Percentiles rank a stretch among this genome's conserved stretches.
Conservation (phyloP, 495 filamentous ascomycete species). For the Neurospora sp. region DNA sequence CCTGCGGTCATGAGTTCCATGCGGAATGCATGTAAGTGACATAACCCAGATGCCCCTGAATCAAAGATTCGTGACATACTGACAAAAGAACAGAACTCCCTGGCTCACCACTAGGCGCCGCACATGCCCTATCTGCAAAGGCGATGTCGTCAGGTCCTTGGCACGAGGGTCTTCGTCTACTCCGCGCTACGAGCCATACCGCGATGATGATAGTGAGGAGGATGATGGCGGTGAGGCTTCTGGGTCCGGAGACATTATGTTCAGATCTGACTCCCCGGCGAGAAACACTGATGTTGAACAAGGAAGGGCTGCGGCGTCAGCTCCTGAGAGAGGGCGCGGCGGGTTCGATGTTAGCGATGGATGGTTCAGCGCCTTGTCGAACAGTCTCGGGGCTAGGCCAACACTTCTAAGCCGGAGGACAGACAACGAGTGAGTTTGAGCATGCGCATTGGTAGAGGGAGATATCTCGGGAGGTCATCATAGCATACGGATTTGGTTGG, state of each 20-base stretch:
- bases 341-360: not conserved
- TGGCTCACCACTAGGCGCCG: constrained; percentile 91
- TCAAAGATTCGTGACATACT: constrained; percentile 7
- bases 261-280: constrained; percentile 7
- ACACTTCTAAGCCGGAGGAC: constrained; percentile 51
- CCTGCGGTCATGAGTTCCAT: constrained; percentile 98
- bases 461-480: not conserved
- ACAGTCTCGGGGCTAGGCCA: not conserved
- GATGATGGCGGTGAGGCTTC: constrained; percentile 18
- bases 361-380: not conserved
- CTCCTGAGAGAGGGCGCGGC: not conserved
- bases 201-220: constrained; percentile 37
- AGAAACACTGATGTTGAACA: constrained; percentile 20
- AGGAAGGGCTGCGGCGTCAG: constrained; percentile 5
- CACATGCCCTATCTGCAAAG: constrained; percentile 97
- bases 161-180: constrained; percentile 36
- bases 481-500: not conserved
- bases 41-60: not conserved
- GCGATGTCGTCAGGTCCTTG: constrained; percentile 69
- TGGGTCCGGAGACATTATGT: constrained; percentile 1
- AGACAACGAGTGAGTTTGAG: constrained; percentile 2
- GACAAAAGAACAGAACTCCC: constrained; percentile 61
- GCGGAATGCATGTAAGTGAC: constrained; percentile 92
- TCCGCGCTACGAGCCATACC: constrained; percentile 38
- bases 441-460: not conserved